phyloP scores from a whole-genome alignment of 139 green algal species.

The Volvox africanus region DNA sequence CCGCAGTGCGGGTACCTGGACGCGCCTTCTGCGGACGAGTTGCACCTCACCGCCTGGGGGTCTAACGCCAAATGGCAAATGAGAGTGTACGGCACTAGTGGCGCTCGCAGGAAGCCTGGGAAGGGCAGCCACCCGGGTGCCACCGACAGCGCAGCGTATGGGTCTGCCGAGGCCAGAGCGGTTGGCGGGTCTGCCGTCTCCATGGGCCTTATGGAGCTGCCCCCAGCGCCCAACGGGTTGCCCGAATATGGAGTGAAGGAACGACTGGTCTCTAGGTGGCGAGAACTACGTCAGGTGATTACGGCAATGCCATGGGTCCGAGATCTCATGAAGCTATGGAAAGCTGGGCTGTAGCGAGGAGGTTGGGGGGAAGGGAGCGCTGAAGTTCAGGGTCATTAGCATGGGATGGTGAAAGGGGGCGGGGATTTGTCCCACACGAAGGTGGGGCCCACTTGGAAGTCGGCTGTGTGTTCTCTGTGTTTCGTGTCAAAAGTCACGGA shows the following conservation, averaged over 20 bases:
- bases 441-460: too few relatives aligned
- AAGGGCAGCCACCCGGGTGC: too few relatives aligned
- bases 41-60: constrained; percentile 19
- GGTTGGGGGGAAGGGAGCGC: too few relatives aligned
- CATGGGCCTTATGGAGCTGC: constrained; percentile 39
- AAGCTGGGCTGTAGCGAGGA: too few relatives aligned
- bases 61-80: constrained; percentile 47
- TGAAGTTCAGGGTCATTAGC: too few relatives aligned
- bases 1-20: neutral
- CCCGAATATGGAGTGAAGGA: constrained; percentile 69
- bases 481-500: too few relatives aligned
- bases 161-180: neutral
- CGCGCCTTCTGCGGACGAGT: constrained; percentile 10
- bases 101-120: neutral
- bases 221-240: constrained; percentile 51
- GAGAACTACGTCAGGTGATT: constrained; percentile 63
- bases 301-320: too few relatives aligned
- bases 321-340: too few relatives aligned
- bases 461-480: too few relatives aligned
- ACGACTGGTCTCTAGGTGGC: constrained; percentile 71
- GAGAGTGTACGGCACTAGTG: neutral
- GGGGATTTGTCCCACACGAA: too few relatives aligned
- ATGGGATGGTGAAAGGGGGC: too few relatives aligned
- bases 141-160: neutral
- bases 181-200: too few relatives aligned